Evolutionary conservation across 495 filamentous ascomycete genomes (phyloP).

Genomic region (Hyaloscypha finlandica): DNA sequence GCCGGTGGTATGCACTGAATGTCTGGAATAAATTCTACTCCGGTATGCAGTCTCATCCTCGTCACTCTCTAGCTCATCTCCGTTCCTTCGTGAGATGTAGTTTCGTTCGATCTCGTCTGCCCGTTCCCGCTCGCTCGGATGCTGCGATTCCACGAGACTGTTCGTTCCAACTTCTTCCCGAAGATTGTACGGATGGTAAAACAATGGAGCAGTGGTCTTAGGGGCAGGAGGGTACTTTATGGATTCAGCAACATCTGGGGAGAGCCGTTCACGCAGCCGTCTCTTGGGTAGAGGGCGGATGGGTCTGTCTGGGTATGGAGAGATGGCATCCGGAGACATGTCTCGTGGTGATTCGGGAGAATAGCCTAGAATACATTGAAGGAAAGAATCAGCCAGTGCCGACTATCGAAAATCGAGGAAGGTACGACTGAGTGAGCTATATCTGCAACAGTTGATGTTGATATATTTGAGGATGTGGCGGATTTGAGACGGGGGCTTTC

Average conservation of each 20-base stretch:
- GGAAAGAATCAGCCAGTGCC: conserved; percentile 22
- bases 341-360: conserved; percentile 33
- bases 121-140: conserved; percentile 28
- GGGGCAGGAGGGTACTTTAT: conserved; percentile 80
- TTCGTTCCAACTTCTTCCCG: conserved; percentile 40
- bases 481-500: conserved; percentile 4
- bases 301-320: conserved; percentile 81
- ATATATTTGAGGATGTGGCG: conserved; percentile 11
- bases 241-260: conserved; percentile 77
- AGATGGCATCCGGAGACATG: conserved; percentile 72
- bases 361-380: conserved; percentile 28
- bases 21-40: conserved; percentile 31
- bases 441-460: neutral
- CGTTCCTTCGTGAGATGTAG: conserved; percentile 38
- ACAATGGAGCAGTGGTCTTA: conserved; percentile 65
- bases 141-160: conserved; percentile 24
- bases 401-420: neutral
- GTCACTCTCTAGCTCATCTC: conserved; percentile 40
- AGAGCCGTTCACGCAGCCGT: conserved; percentile 79
- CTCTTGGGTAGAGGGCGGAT: conserved; percentile 93
- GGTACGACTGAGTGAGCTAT: conserved; percentile 1
- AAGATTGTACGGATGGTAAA: conserved; percentile 67
- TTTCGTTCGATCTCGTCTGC: conserved; percentile 33
- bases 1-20: conserved; percentile 31
- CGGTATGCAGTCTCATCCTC: conserved; percentile 39